Evolutionary conservation across 441 rosid species (phyloP).

Genomic region (Iberis amara): DNA sequence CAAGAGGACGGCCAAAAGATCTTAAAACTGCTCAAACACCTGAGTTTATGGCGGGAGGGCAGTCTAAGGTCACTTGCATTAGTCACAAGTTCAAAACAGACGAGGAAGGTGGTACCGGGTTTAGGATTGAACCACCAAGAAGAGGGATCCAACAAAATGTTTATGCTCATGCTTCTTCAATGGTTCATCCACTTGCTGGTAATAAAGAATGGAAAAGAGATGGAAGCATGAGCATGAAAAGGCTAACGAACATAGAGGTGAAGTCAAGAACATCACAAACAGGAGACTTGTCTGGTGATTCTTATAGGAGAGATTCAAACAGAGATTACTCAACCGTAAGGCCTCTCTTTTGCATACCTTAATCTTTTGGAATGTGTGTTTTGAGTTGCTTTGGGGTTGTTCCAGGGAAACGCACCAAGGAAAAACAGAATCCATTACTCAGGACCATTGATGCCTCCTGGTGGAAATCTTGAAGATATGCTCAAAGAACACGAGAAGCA

Average conservation of each 20-base stretch:
- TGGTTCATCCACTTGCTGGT: constrained; percentile 48
- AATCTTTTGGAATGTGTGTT: not conserved
- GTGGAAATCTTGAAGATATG: constrained; percentile 71
- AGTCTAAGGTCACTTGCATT: constrained; percentile 39
- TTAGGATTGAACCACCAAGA: constrained; percentile 49
- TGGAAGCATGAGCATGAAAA: constrained; percentile 32
- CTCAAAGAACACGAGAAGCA: constrained; percentile 77
- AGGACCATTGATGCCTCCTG: constrained; percentile 82
- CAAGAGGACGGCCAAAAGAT: constrained; percentile 44
- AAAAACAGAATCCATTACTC: constrained; percentile 78
- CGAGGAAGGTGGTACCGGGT: constrained; percentile 53
- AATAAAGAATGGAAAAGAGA: constrained; percentile 37
- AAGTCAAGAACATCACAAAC: constrained; percentile 26
- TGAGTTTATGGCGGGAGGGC: constrained; percentile 54
- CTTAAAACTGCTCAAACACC: constrained; percentile 41
- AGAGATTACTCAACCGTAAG: constrained; percentile 53
- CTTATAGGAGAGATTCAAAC: constrained; percentile 25
- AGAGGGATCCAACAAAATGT: constrained; percentile 34
- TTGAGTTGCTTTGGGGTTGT: too few species aligned
- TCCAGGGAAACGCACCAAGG: constrained; percentile 57
- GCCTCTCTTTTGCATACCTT: not conserved
- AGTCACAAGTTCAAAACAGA: constrained; percentile 42
- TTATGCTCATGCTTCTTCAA: constrained; percentile 45
- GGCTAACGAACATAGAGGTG: constrained; percentile 27
- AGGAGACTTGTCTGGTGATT: constrained; percentile 30